phyloP scores from a whole-genome alignment of 2,329 filamentous ascomycete genomes.

The Huntiella bhutanensis region DNA sequence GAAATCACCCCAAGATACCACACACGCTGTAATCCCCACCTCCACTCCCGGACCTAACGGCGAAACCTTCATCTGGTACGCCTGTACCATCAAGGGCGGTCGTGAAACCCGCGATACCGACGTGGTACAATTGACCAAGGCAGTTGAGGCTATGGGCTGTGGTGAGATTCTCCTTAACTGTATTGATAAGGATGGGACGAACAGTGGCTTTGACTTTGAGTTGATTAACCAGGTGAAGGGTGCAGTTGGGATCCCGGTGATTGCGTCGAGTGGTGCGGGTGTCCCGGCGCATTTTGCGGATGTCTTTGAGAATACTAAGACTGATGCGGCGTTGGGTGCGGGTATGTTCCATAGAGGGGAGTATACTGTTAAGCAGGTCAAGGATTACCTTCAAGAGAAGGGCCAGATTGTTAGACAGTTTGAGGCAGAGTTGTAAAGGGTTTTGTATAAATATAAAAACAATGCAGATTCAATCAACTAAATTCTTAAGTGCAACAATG shows the following conservation, averaged over 20 bases:
- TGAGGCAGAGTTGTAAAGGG: constrained; percentile 34
- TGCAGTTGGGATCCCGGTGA: constrained; percentile 80
- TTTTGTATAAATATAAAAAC: neutral
- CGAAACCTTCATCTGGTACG: constrained; percentile 83
- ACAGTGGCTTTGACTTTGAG: constrained; percentile 86
- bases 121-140: constrained; percentile 68
- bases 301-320: constrained; percentile 68
- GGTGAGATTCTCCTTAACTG: constrained; percentile 93
- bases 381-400: constrained; percentile 54
- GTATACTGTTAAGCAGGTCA: constrained; percentile 87
- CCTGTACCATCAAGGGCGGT: constrained; percentile 90
- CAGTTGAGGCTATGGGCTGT: constrained; percentile 87
- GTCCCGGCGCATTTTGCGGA: constrained; percentile 75
- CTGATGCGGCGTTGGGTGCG: constrained; percentile 83
- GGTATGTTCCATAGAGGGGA: constrained; percentile 96
- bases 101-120: constrained; percentile 88
- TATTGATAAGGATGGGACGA: constrained; percentile 92
- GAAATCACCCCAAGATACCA: constrained; percentile 46
- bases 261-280: constrained; percentile 84
- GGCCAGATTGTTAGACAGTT: constrained; percentile 64
- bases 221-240: constrained; percentile 73
- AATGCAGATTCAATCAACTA: neutral
- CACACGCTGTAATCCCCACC: constrained; percentile 57
- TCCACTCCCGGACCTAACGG: constrained; percentile 50
- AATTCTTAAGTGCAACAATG: neutral